Evolutionary conservation across 352 stramenopile genomes (phyloP).

Genomic region (Globisporangium recalcitrans): DNA sequence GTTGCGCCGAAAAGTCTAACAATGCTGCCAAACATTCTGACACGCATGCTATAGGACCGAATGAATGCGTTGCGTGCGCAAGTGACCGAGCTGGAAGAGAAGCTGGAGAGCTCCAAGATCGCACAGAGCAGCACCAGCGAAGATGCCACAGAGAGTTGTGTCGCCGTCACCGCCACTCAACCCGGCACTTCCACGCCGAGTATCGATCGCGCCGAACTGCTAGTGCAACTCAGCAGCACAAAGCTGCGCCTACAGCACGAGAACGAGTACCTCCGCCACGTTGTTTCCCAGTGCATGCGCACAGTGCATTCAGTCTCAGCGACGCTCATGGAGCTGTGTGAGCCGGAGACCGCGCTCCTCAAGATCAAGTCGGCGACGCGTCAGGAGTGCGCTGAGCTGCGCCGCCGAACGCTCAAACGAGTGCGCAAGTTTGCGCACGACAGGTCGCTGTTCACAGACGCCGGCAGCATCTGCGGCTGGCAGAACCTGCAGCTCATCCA

Average conservation of each 20-base stretch:
- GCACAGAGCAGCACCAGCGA: neutral
- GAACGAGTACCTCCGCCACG: slow-evolving; percentile 11
- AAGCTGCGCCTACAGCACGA: slow-evolving; percentile 7
- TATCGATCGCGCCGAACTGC: neutral
- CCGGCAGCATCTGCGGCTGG: slow-evolving; percentile 10
- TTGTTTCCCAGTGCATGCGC: neutral
- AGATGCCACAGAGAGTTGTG: neutral
- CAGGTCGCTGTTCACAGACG: neutral
- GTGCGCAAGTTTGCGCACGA: neutral
- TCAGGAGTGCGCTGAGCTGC: slow-evolving; percentile 2
- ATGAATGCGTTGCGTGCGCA: slow-evolving; percentile 3
- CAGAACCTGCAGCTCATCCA: neutral
- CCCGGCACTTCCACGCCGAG: neutral
- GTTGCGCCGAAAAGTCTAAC: too few relatives aligned
- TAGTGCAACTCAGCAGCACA: slow-evolving; percentile 1
- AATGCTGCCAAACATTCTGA: too few relatives aligned
- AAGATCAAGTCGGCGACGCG: slow-evolving; percentile 5
- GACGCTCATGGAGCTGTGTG: neutral
- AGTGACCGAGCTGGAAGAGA: slow-evolving; percentile 2
- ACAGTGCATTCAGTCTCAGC: slow-evolving; percentile 1
- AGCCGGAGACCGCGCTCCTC: neutral
- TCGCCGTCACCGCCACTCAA: neutral
- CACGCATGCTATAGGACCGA: slow-evolving; percentile 5
- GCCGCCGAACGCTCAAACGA: neutral
- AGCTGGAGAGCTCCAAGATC: neutral